Base-by-base conservation (phyloP, 2,329 filamentous ascomycete species). In the Aspergillus glaucus region DNA sequence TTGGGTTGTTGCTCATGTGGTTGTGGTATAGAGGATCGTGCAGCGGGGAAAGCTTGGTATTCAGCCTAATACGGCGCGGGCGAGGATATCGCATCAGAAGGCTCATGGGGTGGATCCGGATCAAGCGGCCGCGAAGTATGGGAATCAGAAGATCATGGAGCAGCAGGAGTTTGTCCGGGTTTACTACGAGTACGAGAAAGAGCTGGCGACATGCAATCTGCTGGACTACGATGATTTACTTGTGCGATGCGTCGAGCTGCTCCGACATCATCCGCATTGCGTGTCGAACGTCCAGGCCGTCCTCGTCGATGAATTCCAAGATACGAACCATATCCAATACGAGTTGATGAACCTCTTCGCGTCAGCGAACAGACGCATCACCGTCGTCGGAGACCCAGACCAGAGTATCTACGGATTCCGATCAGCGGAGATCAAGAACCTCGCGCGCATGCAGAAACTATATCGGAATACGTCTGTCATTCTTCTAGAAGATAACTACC, bases 391-490 rank as follows among this genome's bases (percentile, higher is more conserved):
- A 30, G 92, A 98, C 64, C 92, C 93, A 0, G 93, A 98, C 65
- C 92, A 98, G 68, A 96, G 91, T 65, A 98, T 98, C 49, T 98
- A 97, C 65, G 88, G 92, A 17, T 98, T 94, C 77, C 85, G 92
- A 17, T 91, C 89, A 6, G 92, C 93, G 8, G 92, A 98, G 66
- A 88, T 92, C 57, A 86, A 86, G 64, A 98, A 97, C 60, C 76
- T 97, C 43, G 80, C 81, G 55, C 82, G 87, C 2, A 84, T 98
- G 75, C 80, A 89, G 46, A 75, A 75, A 39, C 84, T 88, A 50
- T 96, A 87, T 62, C 84, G 84, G 0, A 79, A 86, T 22, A 93
- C 90, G 0, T 79, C 89, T 4, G 86, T 93, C 50, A 82, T 96
- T 41, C 84, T 92, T 5, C 75, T 98, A 2, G 88, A 96, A 63